A percentile compares a stretch with the other conserved stretches of the same genome.
Evolutionary conservation across 164 flowering plant species (phyloP).

Genomic region (grape (Vitis vinifera)): DNA sequence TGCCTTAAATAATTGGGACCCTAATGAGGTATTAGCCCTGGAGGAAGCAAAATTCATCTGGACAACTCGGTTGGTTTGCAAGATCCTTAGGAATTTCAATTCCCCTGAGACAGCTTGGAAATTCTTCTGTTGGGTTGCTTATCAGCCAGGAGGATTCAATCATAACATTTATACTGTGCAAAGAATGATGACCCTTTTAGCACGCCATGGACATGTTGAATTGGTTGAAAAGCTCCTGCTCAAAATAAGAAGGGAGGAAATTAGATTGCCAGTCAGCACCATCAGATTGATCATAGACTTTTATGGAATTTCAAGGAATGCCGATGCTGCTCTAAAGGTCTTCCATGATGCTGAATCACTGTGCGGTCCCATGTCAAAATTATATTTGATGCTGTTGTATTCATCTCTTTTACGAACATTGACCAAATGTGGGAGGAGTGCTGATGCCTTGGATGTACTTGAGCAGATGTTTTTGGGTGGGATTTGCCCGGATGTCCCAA

Average conservation of each 20-base stretch:
- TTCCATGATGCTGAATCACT: conserved; percentile 50
- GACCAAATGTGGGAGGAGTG: conserved; percentile 62
- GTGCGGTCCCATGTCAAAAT: conserved; percentile 50
- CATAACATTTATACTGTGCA: conserved; percentile 80
- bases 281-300: conserved; percentile 69
- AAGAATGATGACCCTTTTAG: conserved; percentile 69
- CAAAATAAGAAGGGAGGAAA: conserved; percentile 63
- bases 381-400: conserved; percentile 57
- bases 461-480: conserved; percentile 72
- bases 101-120: conserved; percentile 81
- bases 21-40: conserved; percentile 56
- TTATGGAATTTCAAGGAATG: conserved; percentile 73
- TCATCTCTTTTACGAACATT: conserved; percentile 76
- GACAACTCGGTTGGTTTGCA: conserved; percentile 84
- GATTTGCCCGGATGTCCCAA: conserved; percentile 71
- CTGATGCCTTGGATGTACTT: conserved; percentile 55
- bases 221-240: conserved; percentile 62
- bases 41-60: conserved; percentile 74
- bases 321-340: conserved; percentile 75
- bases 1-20: conserved; percentile 69
- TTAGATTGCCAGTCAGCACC: conserved; percentile 64
- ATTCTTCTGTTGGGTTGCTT: conserved; percentile 91
- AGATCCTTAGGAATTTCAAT: conserved; percentile 70
- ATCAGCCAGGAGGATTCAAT: conserved; percentile 76
- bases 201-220: conserved; percentile 61